Evolutionary conservation across 805 yeast genomes (phyloP), one percentile per base, ranked within the genome.

Genomic region (Danielia oregonensis): DNA sequence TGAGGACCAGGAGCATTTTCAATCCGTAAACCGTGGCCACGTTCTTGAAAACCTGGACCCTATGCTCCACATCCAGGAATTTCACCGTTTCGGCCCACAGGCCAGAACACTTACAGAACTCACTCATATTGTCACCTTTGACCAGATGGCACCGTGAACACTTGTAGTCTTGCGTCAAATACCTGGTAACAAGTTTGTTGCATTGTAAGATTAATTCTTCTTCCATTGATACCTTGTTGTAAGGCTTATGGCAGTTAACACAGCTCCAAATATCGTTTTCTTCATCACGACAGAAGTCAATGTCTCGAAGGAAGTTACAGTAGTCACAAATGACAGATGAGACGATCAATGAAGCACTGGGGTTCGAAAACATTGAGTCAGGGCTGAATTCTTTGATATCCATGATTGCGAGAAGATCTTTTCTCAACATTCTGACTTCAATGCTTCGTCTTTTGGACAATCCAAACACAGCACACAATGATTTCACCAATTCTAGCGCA

Each of bases 71-170:
- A 0, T 68, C 72, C 4, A 52, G 59, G 31, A 64, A 62, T 4
- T 66, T 52, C 14, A 79, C 55, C 0, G 85, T 77, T 30, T 76
- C 80, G 4, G 58, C 65, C 96, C 95, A 88, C 11, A 61, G 55
- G 6, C 99, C 99, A 0, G 98, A 91, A 55, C 98, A 93, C 14
- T 74, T 61, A 59, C 98, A 94, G 55, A 78, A 78, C 19, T 68
- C 68, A 21, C 87, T 73, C 74, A 93, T 68, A 42, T 82, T 80
- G 46, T 76, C 81, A 23, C 74, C 78, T 48, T 78, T 77, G 37
- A 86, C 65, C 37, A 67, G 74, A 17, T 75, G 70, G 59, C 98
- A 93, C 52, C 85, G 87, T 12, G 64, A 53, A 58, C 99, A 93
- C 47, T 74, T 76, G 48, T 84, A 65, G 57, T 91, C 97, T 59